Percentiles rank a stretch among this genome's conserved stretches.
Evolutionary conservation across 768 basidiomycete genomes (phyloP).

Genomic region (Cyclocybe cylindracea): DNA sequence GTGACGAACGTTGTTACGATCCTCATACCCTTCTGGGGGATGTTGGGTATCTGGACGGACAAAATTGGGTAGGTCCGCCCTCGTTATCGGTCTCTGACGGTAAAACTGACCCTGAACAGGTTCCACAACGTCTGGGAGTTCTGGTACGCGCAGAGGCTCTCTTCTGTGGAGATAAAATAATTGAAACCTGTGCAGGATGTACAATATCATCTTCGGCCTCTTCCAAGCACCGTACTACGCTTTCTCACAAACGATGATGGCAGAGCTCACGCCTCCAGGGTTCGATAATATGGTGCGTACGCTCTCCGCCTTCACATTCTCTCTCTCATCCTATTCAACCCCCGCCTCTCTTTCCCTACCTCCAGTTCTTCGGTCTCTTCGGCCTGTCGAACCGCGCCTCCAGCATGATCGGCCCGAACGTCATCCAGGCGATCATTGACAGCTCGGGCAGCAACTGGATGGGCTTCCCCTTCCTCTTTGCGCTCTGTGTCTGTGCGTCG

Average conservation of each 20-base stretch:
- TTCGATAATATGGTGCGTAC: slow-evolving; percentile 75
- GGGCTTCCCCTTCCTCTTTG: slow-evolving; percentile 85
- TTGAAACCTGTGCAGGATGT: slow-evolving; percentile 50
- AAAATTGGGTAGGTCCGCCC: slow-evolving; percentile 59
- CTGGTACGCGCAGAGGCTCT: slow-evolving; percentile 47
- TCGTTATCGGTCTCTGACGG: neutral
- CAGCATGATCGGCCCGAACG: slow-evolving; percentile 86
- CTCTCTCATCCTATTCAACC: no score
- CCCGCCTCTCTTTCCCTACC: no score
- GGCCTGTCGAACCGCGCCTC: slow-evolving; percentile 83
- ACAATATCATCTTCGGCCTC: slow-evolving; percentile 77
- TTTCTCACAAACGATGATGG: slow-evolving; percentile 87
- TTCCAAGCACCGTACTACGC: slow-evolving; percentile 91
- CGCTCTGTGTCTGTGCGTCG: slow-evolving; percentile 64
- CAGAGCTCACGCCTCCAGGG: slow-evolving; percentile 83
- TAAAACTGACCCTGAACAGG: slow-evolving; percentile 1
- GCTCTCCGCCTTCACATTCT: no score
- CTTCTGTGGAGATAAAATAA: neutral
- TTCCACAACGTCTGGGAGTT: slow-evolving; percentile 89
- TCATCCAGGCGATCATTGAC: slow-evolving; percentile 83
- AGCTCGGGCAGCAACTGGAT: slow-evolving; percentile 73
- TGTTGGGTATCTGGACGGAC: slow-evolving; percentile 82
- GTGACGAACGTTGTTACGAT: slow-evolving; percentile 78
- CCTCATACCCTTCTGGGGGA: slow-evolving; percentile 82
- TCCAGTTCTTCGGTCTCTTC: slow-evolving; percentile 84